phyloP scores from a whole-genome alignment of 257 asterid genomes.

The Fraxinus americana region DNA sequence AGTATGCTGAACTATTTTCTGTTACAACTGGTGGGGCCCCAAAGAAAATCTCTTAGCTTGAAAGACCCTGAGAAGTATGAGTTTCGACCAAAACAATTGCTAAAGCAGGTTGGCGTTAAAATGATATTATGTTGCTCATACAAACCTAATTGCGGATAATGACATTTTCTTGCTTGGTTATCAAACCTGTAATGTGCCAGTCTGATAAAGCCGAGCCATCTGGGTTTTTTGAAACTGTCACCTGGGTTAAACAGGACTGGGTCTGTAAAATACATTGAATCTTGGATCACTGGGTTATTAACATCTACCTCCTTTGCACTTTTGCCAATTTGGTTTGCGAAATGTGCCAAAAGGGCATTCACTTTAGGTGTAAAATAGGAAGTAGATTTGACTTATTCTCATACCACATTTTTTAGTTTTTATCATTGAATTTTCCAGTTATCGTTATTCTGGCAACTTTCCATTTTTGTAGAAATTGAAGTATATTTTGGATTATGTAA shows the following conservation, averaged over 20 bases:
- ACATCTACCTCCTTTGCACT: background rate
- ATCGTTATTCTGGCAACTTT: background rate
- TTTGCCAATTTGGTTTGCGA: background rate
- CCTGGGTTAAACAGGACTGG: background rate
- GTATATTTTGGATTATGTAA: background rate
- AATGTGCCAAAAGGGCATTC: background rate
- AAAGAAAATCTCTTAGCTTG: conserved; percentile 86
- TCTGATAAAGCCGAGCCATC: background rate
- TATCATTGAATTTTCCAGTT: background rate
- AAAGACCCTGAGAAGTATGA: conserved; percentile 98
- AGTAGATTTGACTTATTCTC: background rate
- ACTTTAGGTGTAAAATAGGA: background rate
- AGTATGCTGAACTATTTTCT: conserved; percentile 96
- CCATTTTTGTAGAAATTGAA: background rate
- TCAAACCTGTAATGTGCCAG: background rate
- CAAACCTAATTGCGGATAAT: background rate
- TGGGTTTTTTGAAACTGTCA: background rate
- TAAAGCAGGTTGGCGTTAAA: conserved; percentile 65
- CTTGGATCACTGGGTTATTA: background rate
- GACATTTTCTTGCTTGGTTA: background rate
- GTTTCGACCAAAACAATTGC: conserved; percentile 84
- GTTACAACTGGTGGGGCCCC: conserved; percentile 96
- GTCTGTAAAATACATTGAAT: background rate
- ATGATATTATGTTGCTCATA: background rate
- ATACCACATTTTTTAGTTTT: background rate